phyloP scores from a whole-genome alignment of 148 eudicot species.

The Vaccinium darrowii region DNA sequence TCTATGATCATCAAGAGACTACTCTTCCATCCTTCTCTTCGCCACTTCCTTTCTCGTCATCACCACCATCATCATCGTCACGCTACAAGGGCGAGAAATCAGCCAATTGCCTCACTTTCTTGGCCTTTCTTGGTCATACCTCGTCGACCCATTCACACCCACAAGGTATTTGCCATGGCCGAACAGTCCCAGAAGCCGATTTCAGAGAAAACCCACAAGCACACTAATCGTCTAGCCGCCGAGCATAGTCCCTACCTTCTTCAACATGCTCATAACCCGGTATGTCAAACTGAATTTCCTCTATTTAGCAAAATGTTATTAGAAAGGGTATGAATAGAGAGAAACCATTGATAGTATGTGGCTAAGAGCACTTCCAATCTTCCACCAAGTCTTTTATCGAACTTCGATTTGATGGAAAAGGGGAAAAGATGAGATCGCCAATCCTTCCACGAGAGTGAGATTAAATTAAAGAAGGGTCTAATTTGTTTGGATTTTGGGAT shows the following conservation, averaged over 20 bases:
- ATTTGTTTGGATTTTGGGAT: neutral
- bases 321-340: neutral
- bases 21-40: slow-evolving; percentile 28
- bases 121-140: slow-evolving; percentile 16
- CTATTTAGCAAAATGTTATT: neutral
- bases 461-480: neutral
- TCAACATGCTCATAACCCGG: slow-evolving; percentile 98
- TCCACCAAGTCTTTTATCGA: neutral
- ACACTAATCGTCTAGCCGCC: slow-evolving; percentile 72
- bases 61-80: neutral
- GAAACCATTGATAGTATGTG: neutral
- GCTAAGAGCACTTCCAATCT: neutral
- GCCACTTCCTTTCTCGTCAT: slow-evolving; percentile 16
- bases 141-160: slow-evolving; percentile 30
- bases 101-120: slow-evolving; percentile 8
- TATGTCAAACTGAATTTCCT: slow-evolving; percentile 19
- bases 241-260: slow-evolving; percentile 99
- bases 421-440: neutral
- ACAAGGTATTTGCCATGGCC: slow-evolving; percentile 55
- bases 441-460: neutral
- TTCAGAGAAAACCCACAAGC: slow-evolving; percentile 24
- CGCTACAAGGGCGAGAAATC: neutral
- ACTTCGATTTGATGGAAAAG: neutral
- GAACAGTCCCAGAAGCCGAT: slow-evolving; percentile 32
- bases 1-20: slow-evolving; percentile 31